Evolutionary conservation across 495 filamentous ascomycete species (phyloP).

Genomic region (Penicillium turbatum): DNA sequence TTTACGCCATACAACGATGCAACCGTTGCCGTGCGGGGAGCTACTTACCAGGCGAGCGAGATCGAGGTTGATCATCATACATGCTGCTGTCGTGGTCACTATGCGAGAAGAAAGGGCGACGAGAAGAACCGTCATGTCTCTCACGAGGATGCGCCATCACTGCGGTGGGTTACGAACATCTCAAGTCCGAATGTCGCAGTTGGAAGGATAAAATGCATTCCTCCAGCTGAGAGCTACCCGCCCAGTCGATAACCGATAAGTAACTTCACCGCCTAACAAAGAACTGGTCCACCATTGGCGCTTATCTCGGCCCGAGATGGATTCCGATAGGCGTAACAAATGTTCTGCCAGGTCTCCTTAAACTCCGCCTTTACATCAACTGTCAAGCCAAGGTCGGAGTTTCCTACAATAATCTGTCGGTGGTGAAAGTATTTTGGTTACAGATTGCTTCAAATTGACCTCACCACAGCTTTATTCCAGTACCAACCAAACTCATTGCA

Average conservation of each 20-base stretch:
- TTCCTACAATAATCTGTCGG: too few species aligned
- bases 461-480: too few species aligned
- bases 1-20: slow-evolving; percentile 5
- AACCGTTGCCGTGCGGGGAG: slow-evolving; percentile 40
- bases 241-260: neutral
- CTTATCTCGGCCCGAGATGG: neutral
- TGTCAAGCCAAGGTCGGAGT: too few species aligned
- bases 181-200: neutral
- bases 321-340: too few species aligned
- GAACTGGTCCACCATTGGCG: too few species aligned
- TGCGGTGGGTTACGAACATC: neutral
- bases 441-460: too few species aligned
- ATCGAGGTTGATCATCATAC: slow-evolving; percentile 49
- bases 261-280: neutral
- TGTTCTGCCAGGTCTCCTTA: too few species aligned
- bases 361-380: too few species aligned
- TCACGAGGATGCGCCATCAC: slow-evolving; percentile 35
- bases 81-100: slow-evolving; percentile 44
- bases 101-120: slow-evolving; percentile 29
- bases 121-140: slow-evolving; percentile 23
- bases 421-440: too few species aligned
- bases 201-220: too few species aligned
- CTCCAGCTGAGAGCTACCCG: neutral
- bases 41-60: slow-evolving; percentile 42
- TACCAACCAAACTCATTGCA: too few species aligned